These are phyloP conservation scores for Teratosphaeriaceae sp. DNA, from an alignment of 2,329 filamentous ascomycete species.

Conservation along the genomic window DNA sequence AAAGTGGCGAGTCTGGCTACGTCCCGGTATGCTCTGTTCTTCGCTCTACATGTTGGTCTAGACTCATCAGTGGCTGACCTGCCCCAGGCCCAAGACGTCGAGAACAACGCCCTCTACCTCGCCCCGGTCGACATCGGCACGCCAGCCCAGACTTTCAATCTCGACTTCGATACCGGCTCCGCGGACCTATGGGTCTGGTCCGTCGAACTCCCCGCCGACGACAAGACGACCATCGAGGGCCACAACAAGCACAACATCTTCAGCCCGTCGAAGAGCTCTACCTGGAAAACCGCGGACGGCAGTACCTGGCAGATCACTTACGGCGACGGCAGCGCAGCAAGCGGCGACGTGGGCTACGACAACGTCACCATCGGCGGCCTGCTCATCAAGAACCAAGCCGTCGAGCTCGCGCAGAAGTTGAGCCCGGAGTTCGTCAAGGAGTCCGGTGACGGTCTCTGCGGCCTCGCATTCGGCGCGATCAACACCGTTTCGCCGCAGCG, in stretches of 20 bases:
- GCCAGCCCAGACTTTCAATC: conserved; percentile 50
- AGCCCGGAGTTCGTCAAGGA: conserved; percentile 52
- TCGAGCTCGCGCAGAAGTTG: conserved; percentile 57
- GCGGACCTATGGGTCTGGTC: conserved; percentile 61
- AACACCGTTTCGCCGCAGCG: conserved; percentile 38
- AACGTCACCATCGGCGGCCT: conserved; percentile 56
- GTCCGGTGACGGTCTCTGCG: conserved; percentile 58
- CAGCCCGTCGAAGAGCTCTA: conserved; percentile 54
- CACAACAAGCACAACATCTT: conserved; percentile 46
- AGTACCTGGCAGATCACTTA: conserved; percentile 61
- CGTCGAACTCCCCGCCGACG: conserved; percentile 19
- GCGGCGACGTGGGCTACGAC: conserved; percentile 59
- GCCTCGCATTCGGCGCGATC: conserved; percentile 50
- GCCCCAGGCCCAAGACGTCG: conserved; percentile 47
- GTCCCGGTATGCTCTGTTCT: conserved; percentile 22
- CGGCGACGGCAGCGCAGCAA: conserved; percentile 61
- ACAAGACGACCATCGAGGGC: conserved; percentile 19
- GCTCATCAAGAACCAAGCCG: conserved; percentile 52
- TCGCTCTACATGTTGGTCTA: conserved; percentile 35
- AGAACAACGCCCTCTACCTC: conserved; percentile 62
- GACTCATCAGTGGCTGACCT: conserved; percentile 38
- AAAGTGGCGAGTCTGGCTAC: conserved; percentile 21
- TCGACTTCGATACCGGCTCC: conserved; percentile 67
- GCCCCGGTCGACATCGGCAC: conserved; percentile 59
- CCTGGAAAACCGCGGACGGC: conserved; percentile 46